These are phyloP conservation scores for Quambalaria eucalypti DNA, from an alignment of 1,284 basidiomycete species.

Conservation along the genomic window DNA sequence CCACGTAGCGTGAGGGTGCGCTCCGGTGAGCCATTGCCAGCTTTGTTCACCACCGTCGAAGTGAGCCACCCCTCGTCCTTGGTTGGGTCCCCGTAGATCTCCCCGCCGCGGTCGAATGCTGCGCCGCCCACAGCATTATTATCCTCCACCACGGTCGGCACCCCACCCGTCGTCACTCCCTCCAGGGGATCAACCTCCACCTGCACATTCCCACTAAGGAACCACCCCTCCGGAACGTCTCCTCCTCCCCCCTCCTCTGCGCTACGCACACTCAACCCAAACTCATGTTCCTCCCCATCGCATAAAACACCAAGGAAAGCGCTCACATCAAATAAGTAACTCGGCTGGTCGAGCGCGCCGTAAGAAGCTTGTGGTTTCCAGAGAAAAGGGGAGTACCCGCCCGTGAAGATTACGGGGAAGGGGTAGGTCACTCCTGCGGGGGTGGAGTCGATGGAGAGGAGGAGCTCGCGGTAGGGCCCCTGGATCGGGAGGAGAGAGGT, in stretches of 20 bases:
- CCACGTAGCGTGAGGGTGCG: not conserved
- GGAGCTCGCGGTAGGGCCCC: conserved; percentile 65
- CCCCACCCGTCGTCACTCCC: not conserved
- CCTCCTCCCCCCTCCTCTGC: conserved; percentile 60
- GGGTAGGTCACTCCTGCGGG: conserved; percentile 70
- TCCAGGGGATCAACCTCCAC: not conserved
- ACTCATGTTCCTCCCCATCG: conserved; percentile 60
- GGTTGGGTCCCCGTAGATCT: too few relatives aligned
- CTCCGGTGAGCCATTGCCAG: too few relatives aligned
- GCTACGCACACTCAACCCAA: conserved; percentile 64
- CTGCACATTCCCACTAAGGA: conserved; percentile 50
- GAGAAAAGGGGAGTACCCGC: conserved; percentile 63
- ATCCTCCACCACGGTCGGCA: not conserved
- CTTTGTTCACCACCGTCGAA: too few relatives aligned
- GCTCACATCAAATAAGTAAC: conserved; percentile 67
- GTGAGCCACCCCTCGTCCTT: too few relatives aligned
- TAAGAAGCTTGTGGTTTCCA: conserved; percentile 73
- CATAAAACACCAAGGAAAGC: conserved; percentile 65
- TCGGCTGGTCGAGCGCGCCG: conserved; percentile 67
- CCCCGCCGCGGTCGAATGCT: too few relatives aligned
- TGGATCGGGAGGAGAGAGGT: conserved; percentile 47
- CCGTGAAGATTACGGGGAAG: conserved; percentile 69
- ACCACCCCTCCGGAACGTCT: conserved; percentile 65
- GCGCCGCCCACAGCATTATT: too few relatives aligned
- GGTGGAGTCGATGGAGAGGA: conserved; percentile 63